A percentile compares a stretch with the other conserved stretches of the same genome.
Evolutionary conservation across 1,139 yeast genomes (phyloP).

Genomic region (Geotrichum cucujoidarum): DNA sequence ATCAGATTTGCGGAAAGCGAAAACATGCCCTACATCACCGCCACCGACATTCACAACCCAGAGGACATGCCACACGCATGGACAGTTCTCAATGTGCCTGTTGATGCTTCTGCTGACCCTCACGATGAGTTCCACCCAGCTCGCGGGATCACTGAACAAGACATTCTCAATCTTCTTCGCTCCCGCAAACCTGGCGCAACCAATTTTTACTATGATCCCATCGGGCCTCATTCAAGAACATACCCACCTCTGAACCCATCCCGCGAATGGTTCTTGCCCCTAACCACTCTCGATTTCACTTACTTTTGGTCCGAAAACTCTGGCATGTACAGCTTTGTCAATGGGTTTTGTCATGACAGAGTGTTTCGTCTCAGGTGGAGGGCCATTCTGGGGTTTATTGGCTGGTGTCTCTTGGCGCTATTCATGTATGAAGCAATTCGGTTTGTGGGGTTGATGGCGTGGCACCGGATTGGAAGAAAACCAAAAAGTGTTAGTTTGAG

Average conservation of each 20-base stretch:
- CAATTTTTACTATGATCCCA: conserved; percentile 24
- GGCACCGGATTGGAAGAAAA: too few relatives aligned
- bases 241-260: conserved; percentile 22
- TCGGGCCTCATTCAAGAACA: conserved; percentile 23
- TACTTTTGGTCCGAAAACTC: conserved; percentile 26
- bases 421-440: conserved; percentile 7
- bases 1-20: conserved; percentile 22
- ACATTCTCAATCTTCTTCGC: conserved; percentile 2
- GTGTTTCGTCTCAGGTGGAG: conserved; percentile 21
- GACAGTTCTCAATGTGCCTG: conserved; percentile 23
- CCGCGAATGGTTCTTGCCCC: conserved; percentile 22
- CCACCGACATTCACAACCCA: conserved; percentile 27
- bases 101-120: neutral
- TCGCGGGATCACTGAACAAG: neutral
- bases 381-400: conserved; percentile 16
- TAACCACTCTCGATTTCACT: conserved; percentile 25
- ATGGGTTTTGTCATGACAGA: conserved; percentile 27
- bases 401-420: conserved; percentile 12
- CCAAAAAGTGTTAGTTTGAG: too few relatives aligned
- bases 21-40: conserved; percentile 26
- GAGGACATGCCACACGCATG: conserved; percentile 25
- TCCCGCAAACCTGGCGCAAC: conserved; percentile 7
- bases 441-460: neutral
- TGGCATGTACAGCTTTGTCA: conserved; percentile 29
- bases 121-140: neutral